Conservation (phyloP, 257 asterid species). For the Orobanche coerulescens region DNA sequence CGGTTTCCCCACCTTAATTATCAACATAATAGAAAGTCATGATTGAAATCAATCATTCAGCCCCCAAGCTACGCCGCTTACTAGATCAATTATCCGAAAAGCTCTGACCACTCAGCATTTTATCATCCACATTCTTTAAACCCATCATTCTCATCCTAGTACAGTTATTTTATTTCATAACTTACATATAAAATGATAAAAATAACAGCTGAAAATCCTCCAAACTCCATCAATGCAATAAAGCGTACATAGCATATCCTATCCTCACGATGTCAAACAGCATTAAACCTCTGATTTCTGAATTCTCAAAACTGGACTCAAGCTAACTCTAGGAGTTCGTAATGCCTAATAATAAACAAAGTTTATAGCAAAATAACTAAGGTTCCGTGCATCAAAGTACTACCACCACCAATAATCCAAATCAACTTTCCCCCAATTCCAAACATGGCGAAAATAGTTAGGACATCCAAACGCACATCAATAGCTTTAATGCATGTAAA, state of each 20-base stretch:
- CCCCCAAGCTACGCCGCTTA: background rate
- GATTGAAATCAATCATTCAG: background rate
- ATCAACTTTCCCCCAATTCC: background rate
- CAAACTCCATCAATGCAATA: background rate
- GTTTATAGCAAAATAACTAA: background rate
- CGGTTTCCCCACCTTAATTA: background rate
- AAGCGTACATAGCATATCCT: background rate
- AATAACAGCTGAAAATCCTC: background rate
- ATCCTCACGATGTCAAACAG: background rate
- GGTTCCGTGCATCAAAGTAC: background rate
- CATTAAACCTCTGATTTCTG: background rate
- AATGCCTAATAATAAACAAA: background rate
- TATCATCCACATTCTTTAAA: constrained; percentile 12
- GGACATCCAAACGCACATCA: background rate
- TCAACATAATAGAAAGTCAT: background rate
- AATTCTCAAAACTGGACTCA: background rate
- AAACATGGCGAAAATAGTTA: background rate
- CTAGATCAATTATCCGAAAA: background rate
- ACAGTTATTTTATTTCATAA: background rate
- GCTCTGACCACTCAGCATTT: background rate
- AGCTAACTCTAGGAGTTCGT: background rate
- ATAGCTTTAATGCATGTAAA: background rate
- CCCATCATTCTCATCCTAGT: background rate
- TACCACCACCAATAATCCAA: too few relatives aligned
- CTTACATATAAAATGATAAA: background rate